These are phyloP conservation scores for Canavalia gladiata DNA, from an alignment of 306 rosid genomes.

Conservation along the genomic window DNA sequence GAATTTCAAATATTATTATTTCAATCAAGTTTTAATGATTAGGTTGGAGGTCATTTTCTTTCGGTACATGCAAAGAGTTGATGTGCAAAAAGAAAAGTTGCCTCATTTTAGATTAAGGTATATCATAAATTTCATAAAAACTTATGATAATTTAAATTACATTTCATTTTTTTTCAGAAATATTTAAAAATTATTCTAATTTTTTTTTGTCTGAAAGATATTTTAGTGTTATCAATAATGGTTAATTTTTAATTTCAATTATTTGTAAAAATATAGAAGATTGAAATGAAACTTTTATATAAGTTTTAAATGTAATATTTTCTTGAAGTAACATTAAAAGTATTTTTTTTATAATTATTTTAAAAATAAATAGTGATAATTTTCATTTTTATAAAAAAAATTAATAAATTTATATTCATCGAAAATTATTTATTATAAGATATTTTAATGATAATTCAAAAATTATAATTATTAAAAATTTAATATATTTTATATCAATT, in stretches of 20 bases:
- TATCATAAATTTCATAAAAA: neutral
- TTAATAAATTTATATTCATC: too few relatives aligned
- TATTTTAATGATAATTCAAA: too few relatives aligned
- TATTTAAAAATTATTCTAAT: neutral
- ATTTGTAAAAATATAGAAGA: too few relatives aligned
- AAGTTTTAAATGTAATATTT: neutral
- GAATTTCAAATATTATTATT: neutral
- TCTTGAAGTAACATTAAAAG: neutral
- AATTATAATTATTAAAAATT: too few relatives aligned
- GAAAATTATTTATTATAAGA: too few relatives aligned
- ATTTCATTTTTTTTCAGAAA: neutral
- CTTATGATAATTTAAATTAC: neutral
- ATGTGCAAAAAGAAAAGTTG: neutral
- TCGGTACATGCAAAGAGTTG: slow-evolving; percentile 6
- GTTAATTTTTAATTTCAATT: too few relatives aligned
- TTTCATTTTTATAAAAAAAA: too few relatives aligned
- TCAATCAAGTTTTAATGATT: neutral
- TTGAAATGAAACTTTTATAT: too few relatives aligned
- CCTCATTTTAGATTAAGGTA: neutral
- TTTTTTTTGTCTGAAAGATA: too few relatives aligned
- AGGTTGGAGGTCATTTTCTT: slow-evolving; percentile 16
- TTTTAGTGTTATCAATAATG: neutral
- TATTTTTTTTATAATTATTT: too few relatives aligned
- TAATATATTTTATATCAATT: too few relatives aligned
- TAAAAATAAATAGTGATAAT: too few relatives aligned